Evolutionary conservation across 306 rosid genomes (phyloP), one percentile per base, ranked within the genome.

Genomic region (Prosopis cineraria): DNA sequence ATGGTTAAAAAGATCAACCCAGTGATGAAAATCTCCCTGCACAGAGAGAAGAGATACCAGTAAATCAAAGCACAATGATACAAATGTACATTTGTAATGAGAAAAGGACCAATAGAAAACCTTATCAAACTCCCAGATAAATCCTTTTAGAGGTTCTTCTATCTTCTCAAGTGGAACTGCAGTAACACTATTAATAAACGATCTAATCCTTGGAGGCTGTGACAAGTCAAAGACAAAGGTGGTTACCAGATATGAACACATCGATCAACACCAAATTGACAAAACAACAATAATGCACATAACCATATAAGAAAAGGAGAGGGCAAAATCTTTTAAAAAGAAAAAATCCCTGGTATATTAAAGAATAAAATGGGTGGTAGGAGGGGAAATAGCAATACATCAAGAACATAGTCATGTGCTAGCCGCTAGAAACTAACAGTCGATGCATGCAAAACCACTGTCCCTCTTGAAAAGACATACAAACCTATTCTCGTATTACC

Each of bases 11-110:
- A 96, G 92, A 83, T 93, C 98, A 80, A 88, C 96, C 99, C 99
- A 96, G 84, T 96, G 99, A 93, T 93, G 97, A 83, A 96, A 93
- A 85, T 96, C 98, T 73, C 99, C 99, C 99, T 96, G 99, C 80
- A 56, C 39, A 70, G 30, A 70, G 63, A 77, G 76, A 70, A 79
- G 60, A 84, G 66, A 82, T 36, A 70, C 52, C 81, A 62, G 76
- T 84, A 73, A 89, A 79, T 72, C 65, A 82, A 81, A 71, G 45
- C 39, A 71, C 67, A 74, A 81, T 66, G n/a, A 52, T 60, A 65
- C 69, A 87, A 60, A 73, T 64, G 17, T 6, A 67, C 67, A n/a
- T 40, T 41, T 19, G 22, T 22, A 75, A 78, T 50, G 73, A 39
- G 73, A 76, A 59, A 67, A 83, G 79, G 75, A 73, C 48, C 85